Evolutionary conservation across 768 basidiomycete species (phyloP).

Genomic region (Calvatia gigantea): DNA sequence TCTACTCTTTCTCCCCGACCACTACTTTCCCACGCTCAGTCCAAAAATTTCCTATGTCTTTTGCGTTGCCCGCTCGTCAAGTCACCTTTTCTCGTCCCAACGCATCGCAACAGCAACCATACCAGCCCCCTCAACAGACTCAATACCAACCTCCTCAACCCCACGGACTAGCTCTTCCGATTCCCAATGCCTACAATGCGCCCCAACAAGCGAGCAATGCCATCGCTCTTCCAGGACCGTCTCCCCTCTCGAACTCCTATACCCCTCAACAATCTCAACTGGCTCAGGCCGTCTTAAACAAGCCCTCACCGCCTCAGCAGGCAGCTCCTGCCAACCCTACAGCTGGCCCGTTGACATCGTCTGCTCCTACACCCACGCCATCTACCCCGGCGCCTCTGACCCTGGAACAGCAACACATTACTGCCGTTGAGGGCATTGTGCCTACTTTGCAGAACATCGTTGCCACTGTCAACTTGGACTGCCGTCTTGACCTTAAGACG

Average conservation of each 20-base stretch:
- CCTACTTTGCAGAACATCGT: slow-evolving; percentile 99
- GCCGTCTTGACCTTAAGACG: slow-evolving; percentile 95
- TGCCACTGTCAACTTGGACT: slow-evolving; percentile 97
- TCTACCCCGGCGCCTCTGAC: slow-evolving; percentile 73
- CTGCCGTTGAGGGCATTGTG: slow-evolving; percentile 95
- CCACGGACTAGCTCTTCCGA: slow-evolving; percentile 55
- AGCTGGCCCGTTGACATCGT: slow-evolving; percentile 59
- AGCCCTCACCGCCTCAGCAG: slow-evolving; percentile 21
- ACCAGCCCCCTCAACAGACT: slow-evolving; percentile 40
- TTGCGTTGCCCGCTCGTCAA: slow-evolving; percentile 74
- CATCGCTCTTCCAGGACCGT: slow-evolving; percentile 49
- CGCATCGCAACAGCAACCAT: slow-evolving; percentile 40
- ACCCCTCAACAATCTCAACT: slow-evolving; percentile 35
- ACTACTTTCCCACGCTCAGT: slow-evolving; percentile 39
- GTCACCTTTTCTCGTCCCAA: slow-evolving; percentile 73
- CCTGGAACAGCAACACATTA: slow-evolving; percentile 92
- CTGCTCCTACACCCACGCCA: slow-evolving; percentile 45
- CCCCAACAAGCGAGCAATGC: slow-evolving; percentile 30
- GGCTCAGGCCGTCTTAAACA: slow-evolving; percentile 19
- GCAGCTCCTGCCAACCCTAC: slow-evolving; percentile 35
- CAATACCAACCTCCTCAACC: slow-evolving; percentile 34
- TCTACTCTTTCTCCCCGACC: slow-evolving; percentile 29
- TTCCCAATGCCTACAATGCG: slow-evolving; percentile 46
- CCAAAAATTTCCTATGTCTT: slow-evolving; percentile 43
- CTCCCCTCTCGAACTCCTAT: slow-evolving; percentile 55